phyloP scores from a whole-genome alignment of 2,329 filamentous ascomycete species.

The Biscogniauxia mediterranea region DNA sequence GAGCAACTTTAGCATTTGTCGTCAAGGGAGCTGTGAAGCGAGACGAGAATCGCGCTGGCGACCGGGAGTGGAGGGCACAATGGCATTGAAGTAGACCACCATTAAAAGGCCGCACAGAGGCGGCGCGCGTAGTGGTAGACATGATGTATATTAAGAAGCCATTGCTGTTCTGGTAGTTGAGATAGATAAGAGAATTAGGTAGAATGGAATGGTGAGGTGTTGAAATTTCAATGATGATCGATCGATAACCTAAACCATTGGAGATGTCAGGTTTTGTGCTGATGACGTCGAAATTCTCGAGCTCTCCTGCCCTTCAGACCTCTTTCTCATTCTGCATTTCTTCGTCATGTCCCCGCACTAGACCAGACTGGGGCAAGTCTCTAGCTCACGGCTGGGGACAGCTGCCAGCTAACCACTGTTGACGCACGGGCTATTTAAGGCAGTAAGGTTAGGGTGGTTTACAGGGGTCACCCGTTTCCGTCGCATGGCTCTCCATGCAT shows the following conservation, averaged over 20 bases:
- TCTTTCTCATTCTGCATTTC: no score
- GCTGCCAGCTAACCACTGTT: not conserved
- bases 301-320: no score
- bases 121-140: constrained; percentile 18
- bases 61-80: not conserved
- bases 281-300: not conserved
- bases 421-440: not conserved
- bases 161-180: not conserved
- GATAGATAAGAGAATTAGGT: not conserved
- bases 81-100: constrained; percentile 8
- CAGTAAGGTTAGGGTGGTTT: no score
- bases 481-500: not conserved
- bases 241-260: no score
- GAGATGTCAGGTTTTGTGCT: not conserved
- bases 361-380: not conserved
- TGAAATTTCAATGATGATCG: no score
- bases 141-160: constrained; percentile 10
- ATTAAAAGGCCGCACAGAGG: constrained; percentile 14
- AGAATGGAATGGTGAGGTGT: no score
- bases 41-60: not conserved
- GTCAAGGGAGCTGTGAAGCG: constrained; percentile 6
- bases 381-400: not conserved
- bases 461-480: not conserved
- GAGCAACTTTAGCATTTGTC: constrained; percentile 5
- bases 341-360: not conserved